phyloP scores from a whole-genome alignment of 2,329 filamentous ascomycete species.

The Hortaea sp. region DNA sequence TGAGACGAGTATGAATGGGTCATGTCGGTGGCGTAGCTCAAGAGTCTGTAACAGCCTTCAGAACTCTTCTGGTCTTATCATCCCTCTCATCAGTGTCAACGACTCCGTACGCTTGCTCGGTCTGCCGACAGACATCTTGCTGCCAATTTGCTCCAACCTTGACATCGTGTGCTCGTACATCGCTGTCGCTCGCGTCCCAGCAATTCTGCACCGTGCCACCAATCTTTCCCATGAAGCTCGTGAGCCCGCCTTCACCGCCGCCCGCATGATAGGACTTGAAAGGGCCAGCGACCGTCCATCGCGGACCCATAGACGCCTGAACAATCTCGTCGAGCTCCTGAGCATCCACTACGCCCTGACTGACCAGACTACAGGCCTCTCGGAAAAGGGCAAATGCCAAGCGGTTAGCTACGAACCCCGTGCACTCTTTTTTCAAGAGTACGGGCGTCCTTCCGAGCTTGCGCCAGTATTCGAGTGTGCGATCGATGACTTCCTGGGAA shows the following conservation, averaged over 20 bases:
- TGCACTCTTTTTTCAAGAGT: conserved; percentile 40
- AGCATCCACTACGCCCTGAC: conserved; percentile 42
- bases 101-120: conserved; percentile 38
- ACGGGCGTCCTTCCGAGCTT: conserved; percentile 36
- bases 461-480: conserved; percentile 39
- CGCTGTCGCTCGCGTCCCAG: conserved; percentile 41
- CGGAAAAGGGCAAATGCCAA: conserved; percentile 47
- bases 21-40: neutral
- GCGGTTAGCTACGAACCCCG: conserved; percentile 49
- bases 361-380: conserved; percentile 46
- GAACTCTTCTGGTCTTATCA: conserved; percentile 30
- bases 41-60: conserved; percentile 25
- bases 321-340: conserved; percentile 46
- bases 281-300: conserved; percentile 47
- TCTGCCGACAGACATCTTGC: conserved; percentile 34
- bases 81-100: conserved; percentile 33
- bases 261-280: conserved; percentile 52
- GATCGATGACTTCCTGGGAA: conserved; percentile 25
- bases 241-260: conserved; percentile 44
- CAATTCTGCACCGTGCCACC: conserved; percentile 45
- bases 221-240: conserved; percentile 46
- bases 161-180: conserved; percentile 18
- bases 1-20: too few relatives aligned
- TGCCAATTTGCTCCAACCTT: conserved; percentile 38
- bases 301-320: conserved; percentile 41